phyloP scores from a whole-genome alignment of 1,139 yeast species.

The Keqinozyma sinolaborantium region DNA sequence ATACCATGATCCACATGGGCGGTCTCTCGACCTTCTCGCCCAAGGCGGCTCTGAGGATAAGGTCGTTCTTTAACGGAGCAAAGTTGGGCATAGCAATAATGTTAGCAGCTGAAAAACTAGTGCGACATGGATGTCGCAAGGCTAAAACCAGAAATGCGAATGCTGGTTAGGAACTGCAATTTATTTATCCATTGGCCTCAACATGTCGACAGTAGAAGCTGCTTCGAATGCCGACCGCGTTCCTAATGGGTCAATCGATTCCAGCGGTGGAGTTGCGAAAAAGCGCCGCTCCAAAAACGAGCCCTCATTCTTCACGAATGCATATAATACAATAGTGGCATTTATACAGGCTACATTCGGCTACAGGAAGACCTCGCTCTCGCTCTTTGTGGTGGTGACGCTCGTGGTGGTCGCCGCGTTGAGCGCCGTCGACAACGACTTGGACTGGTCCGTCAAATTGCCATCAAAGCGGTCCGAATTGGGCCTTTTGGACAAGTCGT shows the following conservation, averaged over 20 bases:
- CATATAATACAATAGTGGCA: conserved; percentile 4
- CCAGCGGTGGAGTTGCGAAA: too few relatives aligned
- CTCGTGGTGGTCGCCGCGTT: conserved; percentile 29
- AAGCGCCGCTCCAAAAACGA: not conserved
- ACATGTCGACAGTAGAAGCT: not conserved
- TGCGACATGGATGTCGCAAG: too few relatives aligned
- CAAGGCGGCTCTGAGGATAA: conserved; percentile 82
- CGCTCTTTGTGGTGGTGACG: conserved; percentile 45
- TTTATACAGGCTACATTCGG: conserved; percentile 43
- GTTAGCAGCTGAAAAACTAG: conserved; percentile 5
- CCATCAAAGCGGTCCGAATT: conserved; percentile 37
- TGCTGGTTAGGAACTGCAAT: too few relatives aligned
- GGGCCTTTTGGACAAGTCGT: conserved; percentile 44
- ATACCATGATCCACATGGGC: conserved; percentile 94
- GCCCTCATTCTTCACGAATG: not conserved
- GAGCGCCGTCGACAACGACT: conserved; percentile 29
- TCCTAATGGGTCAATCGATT: not conserved
- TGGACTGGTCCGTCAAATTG: conserved; percentile 33
- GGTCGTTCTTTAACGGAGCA: conserved; percentile 79
- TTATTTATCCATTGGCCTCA: too few relatives aligned
- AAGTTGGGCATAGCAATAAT: conserved; percentile 37
- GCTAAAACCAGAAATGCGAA: too few relatives aligned
- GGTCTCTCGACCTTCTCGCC: conserved; percentile 90
- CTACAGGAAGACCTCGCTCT: conserved; percentile 58
- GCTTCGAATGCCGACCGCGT: not conserved